Percentiles rank a stretch among this genome's conserved stretches.
phyloP scores from a whole-genome alignment of 2,329 filamentous ascomycete species.

The Curvularia sp. region DNA sequence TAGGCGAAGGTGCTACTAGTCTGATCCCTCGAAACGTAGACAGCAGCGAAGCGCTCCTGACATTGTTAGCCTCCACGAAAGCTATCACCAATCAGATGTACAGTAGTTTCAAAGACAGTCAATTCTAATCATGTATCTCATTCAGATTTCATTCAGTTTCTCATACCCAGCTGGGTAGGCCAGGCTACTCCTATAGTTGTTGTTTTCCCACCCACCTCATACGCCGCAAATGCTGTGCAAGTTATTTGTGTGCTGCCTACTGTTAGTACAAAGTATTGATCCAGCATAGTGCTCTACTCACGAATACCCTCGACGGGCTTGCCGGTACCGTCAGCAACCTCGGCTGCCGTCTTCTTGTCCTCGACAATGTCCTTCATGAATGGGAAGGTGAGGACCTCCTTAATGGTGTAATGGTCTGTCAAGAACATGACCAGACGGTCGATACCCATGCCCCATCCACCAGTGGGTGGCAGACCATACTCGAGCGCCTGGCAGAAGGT shows the following conservation, averaged over 20 bases:
- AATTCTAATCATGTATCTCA: not conserved
- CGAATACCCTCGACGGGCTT: constrained; percentile 67
- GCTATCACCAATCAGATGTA: not conserved
- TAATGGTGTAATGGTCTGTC: constrained; percentile 94
- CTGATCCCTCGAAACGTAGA: not conserved
- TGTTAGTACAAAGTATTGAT: constrained; percentile 9
- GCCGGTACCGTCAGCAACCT: constrained; percentile 68
- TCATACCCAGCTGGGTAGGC: constrained; percentile 2
- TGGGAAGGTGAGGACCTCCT: constrained; percentile 94
- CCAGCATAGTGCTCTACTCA: constrained; percentile 24
- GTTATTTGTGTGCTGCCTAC: constrained; percentile 32
- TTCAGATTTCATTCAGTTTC: constrained; percentile 2
- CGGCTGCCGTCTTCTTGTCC: constrained; percentile 61
- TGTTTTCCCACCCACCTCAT: constrained; percentile 9
- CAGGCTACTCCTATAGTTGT: not conserved
- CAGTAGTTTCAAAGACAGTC: not conserved
- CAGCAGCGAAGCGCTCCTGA: not conserved
- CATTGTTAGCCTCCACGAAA: not conserved
- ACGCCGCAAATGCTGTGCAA: constrained; percentile 26
- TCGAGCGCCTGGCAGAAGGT: constrained; percentile 91
- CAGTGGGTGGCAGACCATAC: constrained; percentile 86
- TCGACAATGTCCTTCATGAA: constrained; percentile 82
- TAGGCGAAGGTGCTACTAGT: not conserved
- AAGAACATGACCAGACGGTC: constrained; percentile 95
- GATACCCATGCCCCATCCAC: constrained; percentile 95